Base-by-base conservation (phyloP, 495 filamentous ascomycete species). In the Aspergillus campestris region DNA sequence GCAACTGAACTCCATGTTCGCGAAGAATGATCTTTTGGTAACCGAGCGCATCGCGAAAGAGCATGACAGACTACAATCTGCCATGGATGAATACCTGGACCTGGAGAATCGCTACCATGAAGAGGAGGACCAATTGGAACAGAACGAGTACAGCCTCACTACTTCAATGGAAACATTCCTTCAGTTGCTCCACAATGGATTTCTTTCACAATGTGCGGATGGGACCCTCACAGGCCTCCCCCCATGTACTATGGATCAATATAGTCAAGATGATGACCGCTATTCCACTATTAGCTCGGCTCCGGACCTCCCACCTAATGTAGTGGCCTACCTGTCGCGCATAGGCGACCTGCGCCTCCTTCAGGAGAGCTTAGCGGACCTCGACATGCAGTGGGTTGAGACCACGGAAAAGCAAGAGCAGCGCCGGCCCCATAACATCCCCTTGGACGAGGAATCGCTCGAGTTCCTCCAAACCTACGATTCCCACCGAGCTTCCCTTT, bases 261-360 rank as follows among this genome's bases (percentile, higher is more conserved):
- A 35, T 13, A 44, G 12, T 11, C 18, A 24, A 24, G 29, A 30
- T 8, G 34, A 29, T 33, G 24, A 45, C 34, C 38, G n/a, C 6
- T 18, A 18, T 9, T 45, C 33, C 14, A 44, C 28, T 4, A 36
- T 12, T 29, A 49, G 37, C 31, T 3, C 38, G 3, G 8, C 24
- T 14, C 39, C 37, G n/a, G 31, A 45, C 14, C 36, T 44, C 8
- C 48, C 52, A 3, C 42, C 39, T 11, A 44, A 44, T 29, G 29
- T 55, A 13, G 47, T 42, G 7, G 51, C 52, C 10, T 62, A 67
- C 15, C 38, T 59, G n/a, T 50, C 50, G 2, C 40, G 59, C 8
- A 38, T 69, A 10, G 62, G 55, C 8, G 58, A 69, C 12, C 50
- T 54, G 1, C 52, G 50, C 1, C 42, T 67, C 11, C 47, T 58